These are phyloP conservation scores for Dujonia santamariae DNA, from an alignment of 1,139 yeast genomes.

Conservation along the genomic window DNA sequence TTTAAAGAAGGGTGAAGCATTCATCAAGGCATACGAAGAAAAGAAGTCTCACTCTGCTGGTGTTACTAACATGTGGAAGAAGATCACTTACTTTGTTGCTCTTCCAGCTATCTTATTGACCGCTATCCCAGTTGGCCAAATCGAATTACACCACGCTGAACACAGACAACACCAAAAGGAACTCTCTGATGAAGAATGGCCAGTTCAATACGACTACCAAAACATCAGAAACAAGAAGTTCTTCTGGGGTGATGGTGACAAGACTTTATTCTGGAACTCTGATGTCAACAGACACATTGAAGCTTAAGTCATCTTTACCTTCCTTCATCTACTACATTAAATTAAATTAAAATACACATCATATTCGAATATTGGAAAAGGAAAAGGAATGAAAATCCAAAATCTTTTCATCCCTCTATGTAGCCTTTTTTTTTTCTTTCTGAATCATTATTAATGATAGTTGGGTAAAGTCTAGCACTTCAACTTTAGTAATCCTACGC, in stretches of 20 bases:
- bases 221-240: constrained; percentile 81
- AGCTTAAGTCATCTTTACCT: constrained; percentile 12
- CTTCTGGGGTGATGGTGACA: constrained; percentile 99
- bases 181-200: constrained; percentile 87
- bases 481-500: too few relatives aligned
- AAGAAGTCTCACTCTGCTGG: constrained; percentile 75
- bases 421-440: too few relatives aligned
- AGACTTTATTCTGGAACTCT: constrained; percentile 94
- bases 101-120: constrained; percentile 76
- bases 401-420: too few relatives aligned
- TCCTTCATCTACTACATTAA: background rate
- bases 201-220: constrained; percentile 84
- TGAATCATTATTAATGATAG: too few relatives aligned
- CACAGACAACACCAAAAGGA: constrained; percentile 83
- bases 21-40: constrained; percentile 46
- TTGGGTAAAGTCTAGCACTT: too few relatives aligned
- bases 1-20: constrained; percentile 43
- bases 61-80: constrained; percentile 81
- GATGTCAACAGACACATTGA: constrained; percentile 83
- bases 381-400: too few relatives aligned
- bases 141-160: constrained; percentile 84
- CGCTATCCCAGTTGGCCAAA: constrained; percentile 74
- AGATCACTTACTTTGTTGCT: constrained; percentile 75
- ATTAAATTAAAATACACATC: too few relatives aligned
- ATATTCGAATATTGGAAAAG: too few relatives aligned